Conservation (phyloP, 257 asterid genomes). For the Schizonepeta tenuifolia region DNA sequence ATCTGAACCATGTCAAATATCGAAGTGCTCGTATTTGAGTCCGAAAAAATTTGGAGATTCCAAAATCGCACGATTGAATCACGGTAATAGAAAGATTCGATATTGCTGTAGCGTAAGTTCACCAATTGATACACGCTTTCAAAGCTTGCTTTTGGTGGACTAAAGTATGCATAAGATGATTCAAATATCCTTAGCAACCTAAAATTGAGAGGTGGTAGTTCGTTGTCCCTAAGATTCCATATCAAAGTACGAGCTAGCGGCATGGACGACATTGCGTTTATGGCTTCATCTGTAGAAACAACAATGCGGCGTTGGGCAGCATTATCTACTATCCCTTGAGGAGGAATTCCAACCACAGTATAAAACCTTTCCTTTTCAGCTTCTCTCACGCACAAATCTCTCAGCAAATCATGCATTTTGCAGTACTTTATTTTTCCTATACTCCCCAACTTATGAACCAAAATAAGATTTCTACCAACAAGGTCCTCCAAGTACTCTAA, state of each 20-base stretch:
- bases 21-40: no score
- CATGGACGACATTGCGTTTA: neutral
- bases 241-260: constrained; percentile 17
- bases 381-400: no score
- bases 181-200: constrained; percentile 18
- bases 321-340: no score
- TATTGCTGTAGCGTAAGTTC: neutral
- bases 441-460: no score
- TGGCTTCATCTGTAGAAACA: neutral
- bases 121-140: neutral
- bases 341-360: neutral
- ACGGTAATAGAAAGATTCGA: no score
- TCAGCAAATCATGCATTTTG: no score
- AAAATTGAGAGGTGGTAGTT: neutral
- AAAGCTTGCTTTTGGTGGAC: no score
- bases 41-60: no score
- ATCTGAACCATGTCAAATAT: constrained; percentile 13
- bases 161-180: fast-evolving
- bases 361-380: no score
- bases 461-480: no score
- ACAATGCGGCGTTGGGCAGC: constrained; percentile 25
- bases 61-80: neutral
- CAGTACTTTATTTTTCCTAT: no score
- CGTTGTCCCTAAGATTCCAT: neutral
- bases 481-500: neutral